Base-by-base conservation (phyloP, 1,284 basidiomycete species). In the Xerocomus nothofagi region DNA sequence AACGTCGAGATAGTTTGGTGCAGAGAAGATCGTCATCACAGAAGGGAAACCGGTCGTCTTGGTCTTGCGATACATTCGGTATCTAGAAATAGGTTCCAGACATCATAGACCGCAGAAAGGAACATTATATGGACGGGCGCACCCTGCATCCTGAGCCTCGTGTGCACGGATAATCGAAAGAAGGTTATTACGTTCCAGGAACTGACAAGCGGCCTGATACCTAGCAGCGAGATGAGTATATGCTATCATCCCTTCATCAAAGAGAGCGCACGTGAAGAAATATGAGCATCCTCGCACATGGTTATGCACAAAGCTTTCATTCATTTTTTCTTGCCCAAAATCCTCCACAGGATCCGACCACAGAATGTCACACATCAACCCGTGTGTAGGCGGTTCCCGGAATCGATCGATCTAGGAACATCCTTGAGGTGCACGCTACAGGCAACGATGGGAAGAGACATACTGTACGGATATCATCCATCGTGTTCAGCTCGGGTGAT, bases 31-130 rank as follows among this genome's bases (percentile, higher is more conserved):
- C 39, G 94, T 97, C 91, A 97, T 96, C 53, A 97, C 92, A 11
- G 93, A 94, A 4, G 94, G 93, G 71, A 88, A 88, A 3, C 86
- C 93, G 1, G 93, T 97, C 39, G 90, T 91, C 70, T 93, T 91
- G 15, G 94, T 96, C 74, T 97, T 97, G 61, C 92, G 88, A 70
- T 97, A 97, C 94, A 97, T 97, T 51, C 94, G 89, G 68, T 94
- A 95, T 6, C 90, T 92, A 30, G 2, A 29, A 15, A 32, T 21
- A 3, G 14, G 44, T 37, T 37, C 15, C 29, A 6, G n/a, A 55
- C 21, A 57, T 54, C 53, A 41, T 33, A 29, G 27, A 18, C 7
- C 7, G n/a, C 4, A 9, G 11, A 29, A 10, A 44, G 12, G 0
- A 10, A 21, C 4, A 6, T 9, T 14, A 4, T 14, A 6, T 23